Conservation (phyloP, 768 basidiomycete genomes). For the Russula earlei region DNA sequence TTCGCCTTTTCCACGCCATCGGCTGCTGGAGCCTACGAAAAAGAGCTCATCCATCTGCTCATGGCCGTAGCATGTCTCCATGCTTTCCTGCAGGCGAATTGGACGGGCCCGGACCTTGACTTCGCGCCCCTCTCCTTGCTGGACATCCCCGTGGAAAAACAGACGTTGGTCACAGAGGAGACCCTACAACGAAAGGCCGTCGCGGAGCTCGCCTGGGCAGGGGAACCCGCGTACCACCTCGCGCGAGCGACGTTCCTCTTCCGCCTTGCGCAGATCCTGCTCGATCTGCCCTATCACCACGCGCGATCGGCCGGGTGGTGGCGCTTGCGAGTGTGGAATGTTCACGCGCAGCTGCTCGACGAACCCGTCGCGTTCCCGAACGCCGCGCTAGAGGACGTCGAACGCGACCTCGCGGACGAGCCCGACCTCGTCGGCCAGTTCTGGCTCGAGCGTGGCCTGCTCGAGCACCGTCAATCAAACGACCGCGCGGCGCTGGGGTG, state of each 20-base stretch:
- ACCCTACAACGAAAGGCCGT: constrained; percentile 57
- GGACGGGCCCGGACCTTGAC: constrained; percentile 87
- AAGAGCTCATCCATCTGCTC: constrained; percentile 49
- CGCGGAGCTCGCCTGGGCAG: constrained; percentile 68
- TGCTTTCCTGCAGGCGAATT: constrained; percentile 87
- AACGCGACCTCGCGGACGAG: constrained; percentile 34
- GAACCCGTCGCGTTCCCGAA: constrained; percentile 60
- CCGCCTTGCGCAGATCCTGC: constrained; percentile 61
- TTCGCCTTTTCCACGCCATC: constrained; percentile 27
- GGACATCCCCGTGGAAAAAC: constrained; percentile 25
- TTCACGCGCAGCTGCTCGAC: constrained; percentile 79
- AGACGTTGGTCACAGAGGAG: constrained; percentile 30
- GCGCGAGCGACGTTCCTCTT: constrained; percentile 59
- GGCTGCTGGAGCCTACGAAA: constrained; percentile 30
- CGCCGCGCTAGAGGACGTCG: constrained; percentile 36
- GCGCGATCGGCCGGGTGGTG: constrained; percentile 59
- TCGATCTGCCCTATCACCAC: constrained; percentile 38
- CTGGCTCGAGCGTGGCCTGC: constrained; percentile 65
- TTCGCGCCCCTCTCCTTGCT: constrained; percentile 38
- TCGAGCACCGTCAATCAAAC: constrained; percentile 66
- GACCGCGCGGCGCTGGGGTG: constrained; percentile 69
- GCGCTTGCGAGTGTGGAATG: constrained; percentile 59
- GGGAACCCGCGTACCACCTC: constrained; percentile 96
- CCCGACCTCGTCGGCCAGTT: constrained; percentile 61
- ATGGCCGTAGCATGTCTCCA: constrained; percentile 77